Base-by-base conservation (phyloP, 495 filamentous ascomycete genomes). In the Tuber calosporum region DNA sequence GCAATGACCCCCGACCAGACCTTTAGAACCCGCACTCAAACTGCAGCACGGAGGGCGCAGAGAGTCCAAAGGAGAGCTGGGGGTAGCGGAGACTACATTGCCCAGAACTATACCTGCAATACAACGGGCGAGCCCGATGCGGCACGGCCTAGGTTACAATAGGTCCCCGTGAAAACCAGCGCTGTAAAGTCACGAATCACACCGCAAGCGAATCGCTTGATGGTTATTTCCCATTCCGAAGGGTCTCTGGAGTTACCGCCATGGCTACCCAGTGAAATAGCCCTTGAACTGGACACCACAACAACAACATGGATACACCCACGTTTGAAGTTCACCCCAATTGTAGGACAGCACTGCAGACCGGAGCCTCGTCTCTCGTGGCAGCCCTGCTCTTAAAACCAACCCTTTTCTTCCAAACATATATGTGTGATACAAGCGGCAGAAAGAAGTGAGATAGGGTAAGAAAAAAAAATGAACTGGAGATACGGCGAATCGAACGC, bases 401-500 rank as follows among this genome's bases (percentile, higher is more conserved):
- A 6, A 6, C 6, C 37, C 37, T 38, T 6, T 38, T 6, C 6
- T 38, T 19, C 42, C 17, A 4, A 45, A 5, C 19, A 45, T 19
- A n/a, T n/a, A n/a, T 19, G 37, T 38, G 6, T 20, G 2, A 4
- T 45, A 4, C 1, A 48, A 48, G n/a, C 5, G 4, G 20, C 1
- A 6, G 20, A 20, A 2, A 48, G 20, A 53, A n/a, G 17, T 11
- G 4, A 11, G 40, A 6, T 11, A 5, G 17, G 4, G 17, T 0
- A 4, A 53, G 6, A 48, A 48, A 48, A 22, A 22, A 26, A 26
- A 48, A 26, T 3, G 41, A 26, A 68, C 41, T 82, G 81, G 81
- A 82, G 80, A 82, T 72, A 78, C 79, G 81, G 79, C 77, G 81
- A 81, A 82, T 82, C 81, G 81, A 82, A 82, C 81, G 81, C 81